Evolutionary conservation across 805 yeast species (phyloP), one percentile per base, ranked within the genome.

Genomic region (Saccharomycopsis sp.): DNA sequence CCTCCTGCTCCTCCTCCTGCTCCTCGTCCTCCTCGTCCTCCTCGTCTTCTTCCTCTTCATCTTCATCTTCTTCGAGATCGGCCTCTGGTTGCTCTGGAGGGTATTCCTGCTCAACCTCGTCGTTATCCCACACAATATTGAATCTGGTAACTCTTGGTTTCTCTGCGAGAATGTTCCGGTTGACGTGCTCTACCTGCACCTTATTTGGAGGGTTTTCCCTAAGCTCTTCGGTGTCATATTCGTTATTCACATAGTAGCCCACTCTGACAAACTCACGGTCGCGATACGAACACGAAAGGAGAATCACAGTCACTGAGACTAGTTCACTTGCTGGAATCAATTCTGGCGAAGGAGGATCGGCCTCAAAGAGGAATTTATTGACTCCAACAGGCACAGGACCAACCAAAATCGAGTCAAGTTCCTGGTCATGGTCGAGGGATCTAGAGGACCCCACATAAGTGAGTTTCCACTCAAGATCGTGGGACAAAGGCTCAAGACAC

Each of bases 361-460:
- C 97, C 19, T 89, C 83, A 70, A 94, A 87, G 9, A 92, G 79
- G 67, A 94, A 94, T 72, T 93, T 91, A 69, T 94, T 94, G 47
- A 93, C 84, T 0, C 99, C 99, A 1, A 94, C 96, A 0, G 99
- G 99, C 1, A 94, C 96, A 0, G 99, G 99, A 0, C 99, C 99
- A 2, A 94, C 99, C n/a, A 94, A 75, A 44, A 94, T 84, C 1
- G 97, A 91, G 69, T 94, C 99, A 57, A 94, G 76, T 70, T 92
- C 97, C 72, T 94, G 99, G 71, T 94, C 99, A 66, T 94, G 97
- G 63, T 94, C 97, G 55, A 90, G 71, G 44, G 97, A 90, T 53
- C 96, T 81, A 1, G 97, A 92, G 2, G 97, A 89, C 1, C 99
- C 99, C 47, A 94, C 99, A 66, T 94, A 94, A 0, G 97, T 93